These are phyloP conservation scores for Candida nanaspora DNA, from an alignment of 805 yeast species.

Conservation along the genomic window DNA sequence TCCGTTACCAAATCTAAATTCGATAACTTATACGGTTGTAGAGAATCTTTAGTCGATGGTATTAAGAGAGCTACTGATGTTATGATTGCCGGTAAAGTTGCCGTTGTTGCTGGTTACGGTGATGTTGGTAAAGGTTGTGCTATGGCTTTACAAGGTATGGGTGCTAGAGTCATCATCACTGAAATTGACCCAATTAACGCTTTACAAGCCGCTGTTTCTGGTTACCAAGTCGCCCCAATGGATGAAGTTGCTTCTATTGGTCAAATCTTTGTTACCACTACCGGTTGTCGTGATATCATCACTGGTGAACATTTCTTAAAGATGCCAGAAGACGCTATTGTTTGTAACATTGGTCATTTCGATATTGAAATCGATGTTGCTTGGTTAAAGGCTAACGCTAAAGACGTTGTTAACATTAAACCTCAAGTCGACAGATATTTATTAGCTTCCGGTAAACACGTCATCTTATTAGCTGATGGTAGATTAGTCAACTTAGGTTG, in stretches of 20 bases:
- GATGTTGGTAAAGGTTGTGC: slow-evolving; percentile 99
- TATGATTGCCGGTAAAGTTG: slow-evolving; percentile 98
- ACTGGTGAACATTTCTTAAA: slow-evolving; percentile 75
- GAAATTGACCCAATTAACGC: slow-evolving; percentile 99
- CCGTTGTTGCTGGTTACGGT: slow-evolving; percentile 99
- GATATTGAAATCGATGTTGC: slow-evolving; percentile 99
- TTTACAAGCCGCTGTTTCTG: slow-evolving; percentile 98
- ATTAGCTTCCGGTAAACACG: slow-evolving; percentile 82
- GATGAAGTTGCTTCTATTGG: slow-evolving; percentile 89
- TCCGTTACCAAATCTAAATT: slow-evolving; percentile 98
- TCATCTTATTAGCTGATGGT: slow-evolving; percentile 97
- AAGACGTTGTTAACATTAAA: slow-evolving; percentile 91
- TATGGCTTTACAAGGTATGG: slow-evolving; percentile 97
- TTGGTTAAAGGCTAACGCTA: slow-evolving; percentile 93
- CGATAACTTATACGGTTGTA: slow-evolving; percentile 99
- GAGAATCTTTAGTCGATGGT: slow-evolving; percentile 98
- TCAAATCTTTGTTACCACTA: slow-evolving; percentile 98
- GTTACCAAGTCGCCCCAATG: slow-evolving; percentile 94
- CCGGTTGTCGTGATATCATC: slow-evolving; percentile 98
- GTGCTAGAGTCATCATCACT: slow-evolving; percentile 96
- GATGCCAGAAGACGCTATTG: slow-evolving; percentile 99
- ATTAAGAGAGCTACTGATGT: slow-evolving; percentile 99
- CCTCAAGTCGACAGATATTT: slow-evolving; percentile 98
- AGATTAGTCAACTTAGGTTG: slow-evolving; percentile 99
- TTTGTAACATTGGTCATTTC: slow-evolving; percentile 99